A percentile compares a stretch with the other conserved stretches of the same genome.
Evolutionary conservation across 2,329 filamentous ascomycete genomes (phyloP).

Genomic region (Rachicladosporium sp.): DNA sequence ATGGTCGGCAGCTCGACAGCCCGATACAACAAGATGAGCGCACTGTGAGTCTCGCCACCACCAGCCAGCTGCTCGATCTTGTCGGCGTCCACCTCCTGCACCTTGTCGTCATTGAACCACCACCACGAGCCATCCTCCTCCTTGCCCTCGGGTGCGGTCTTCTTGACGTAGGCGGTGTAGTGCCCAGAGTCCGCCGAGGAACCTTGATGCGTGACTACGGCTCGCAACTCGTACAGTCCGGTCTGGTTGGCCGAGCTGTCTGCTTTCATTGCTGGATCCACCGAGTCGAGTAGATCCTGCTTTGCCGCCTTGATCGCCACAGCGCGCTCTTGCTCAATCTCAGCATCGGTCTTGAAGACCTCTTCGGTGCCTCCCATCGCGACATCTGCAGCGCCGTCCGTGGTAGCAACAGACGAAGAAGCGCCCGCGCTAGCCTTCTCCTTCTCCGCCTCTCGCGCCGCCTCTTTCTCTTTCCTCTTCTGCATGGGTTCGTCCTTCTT

Average conservation of each 20-base stretch:
- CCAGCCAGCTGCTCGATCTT: constrained; percentile 85
- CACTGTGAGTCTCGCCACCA: constrained; percentile 70
- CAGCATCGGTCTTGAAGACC: constrained; percentile 88
- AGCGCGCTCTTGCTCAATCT: constrained; percentile 75
- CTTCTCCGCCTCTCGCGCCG: constrained; percentile 27
- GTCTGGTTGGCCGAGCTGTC: constrained; percentile 86
- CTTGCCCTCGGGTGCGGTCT: constrained; percentile 69
- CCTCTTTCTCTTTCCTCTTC: constrained; percentile 73
- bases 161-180: constrained; percentile 97
- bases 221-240: constrained; percentile 86
- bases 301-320: constrained; percentile 66
- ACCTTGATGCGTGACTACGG: constrained; percentile 91
- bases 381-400: constrained; percentile 50
- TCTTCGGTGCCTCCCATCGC: constrained; percentile 61
- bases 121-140: constrained; percentile 94
- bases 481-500: constrained; percentile 55
- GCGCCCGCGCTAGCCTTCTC: constrained; percentile 18
- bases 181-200: constrained; percentile 94
- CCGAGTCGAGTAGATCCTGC: constrained; percentile 71
- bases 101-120: constrained; percentile 99
- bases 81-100: constrained; percentile 78
- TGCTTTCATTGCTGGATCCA: constrained; percentile 59
- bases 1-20: constrained; percentile 52
- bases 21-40: constrained; percentile 66
- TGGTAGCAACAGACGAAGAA: constrained; percentile 37